These are phyloP conservation scores for Oidium heveae DNA, from an alignment of 2,329 filamentous ascomycete species.

Conservation along the genomic window DNA sequence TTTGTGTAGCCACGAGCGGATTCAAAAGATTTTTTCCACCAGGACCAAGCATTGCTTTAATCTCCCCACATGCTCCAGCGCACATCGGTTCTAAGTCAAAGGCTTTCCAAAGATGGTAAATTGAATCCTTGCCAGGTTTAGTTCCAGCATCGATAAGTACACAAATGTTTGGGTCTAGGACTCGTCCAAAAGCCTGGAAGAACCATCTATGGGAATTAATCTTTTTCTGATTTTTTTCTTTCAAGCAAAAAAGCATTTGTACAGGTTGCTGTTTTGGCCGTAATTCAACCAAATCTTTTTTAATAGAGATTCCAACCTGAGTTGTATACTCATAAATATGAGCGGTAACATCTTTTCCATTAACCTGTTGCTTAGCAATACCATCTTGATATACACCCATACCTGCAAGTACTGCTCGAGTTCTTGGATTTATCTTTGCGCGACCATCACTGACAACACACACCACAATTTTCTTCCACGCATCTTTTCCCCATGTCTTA, in stretches of 20 bases:
- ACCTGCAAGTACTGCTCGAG: conserved; percentile 66
- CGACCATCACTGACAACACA: conserved; percentile 93
- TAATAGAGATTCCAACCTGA: conserved; percentile 66
- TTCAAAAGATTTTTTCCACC: conserved; percentile 75
- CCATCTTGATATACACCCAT: conserved; percentile 96
- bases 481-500: conserved; percentile 95
- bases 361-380: conserved; percentile 95
- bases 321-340: conserved; percentile 95
- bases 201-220: conserved; percentile 99
- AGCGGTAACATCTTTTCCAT: conserved; percentile 82
- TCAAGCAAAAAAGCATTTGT: conserved; percentile 91
- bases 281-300: conserved; percentile 66
- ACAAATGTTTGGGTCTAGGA: conserved; percentile 88
- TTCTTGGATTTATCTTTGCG: conserved; percentile 86
- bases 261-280: conserved; percentile 74
- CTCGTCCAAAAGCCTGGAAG: conserved; percentile 84
- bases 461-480: conserved; percentile 99
- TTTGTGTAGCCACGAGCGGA: conserved; percentile 83
- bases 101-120: conserved; percentile 96
- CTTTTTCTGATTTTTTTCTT: conserved; percentile 99
- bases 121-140: conserved; percentile 75
- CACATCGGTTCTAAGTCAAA: conserved; percentile 97
- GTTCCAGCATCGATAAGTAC: conserved; percentile 92
- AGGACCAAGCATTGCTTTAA: conserved; percentile 85
- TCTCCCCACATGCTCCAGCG: conserved; percentile 89